Evolutionary conservation across 2,329 filamentous ascomycete species (phyloP).

Genomic region (Biscogniauxia mediterranea): DNA sequence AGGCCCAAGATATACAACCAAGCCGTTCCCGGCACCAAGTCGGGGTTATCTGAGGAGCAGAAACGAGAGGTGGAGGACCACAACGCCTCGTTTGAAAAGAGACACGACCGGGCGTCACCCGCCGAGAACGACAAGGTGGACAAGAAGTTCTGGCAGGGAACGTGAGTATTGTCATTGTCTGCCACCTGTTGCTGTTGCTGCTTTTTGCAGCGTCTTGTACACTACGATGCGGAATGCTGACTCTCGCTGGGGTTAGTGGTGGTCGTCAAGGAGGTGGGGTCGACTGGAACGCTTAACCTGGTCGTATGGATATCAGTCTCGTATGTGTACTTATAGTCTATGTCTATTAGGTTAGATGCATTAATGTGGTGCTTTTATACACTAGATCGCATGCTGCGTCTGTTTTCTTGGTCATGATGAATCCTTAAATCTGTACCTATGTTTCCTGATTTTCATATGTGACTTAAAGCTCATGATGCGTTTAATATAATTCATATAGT

Average conservation of each 20-base stretch:
- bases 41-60: conserved; percentile 48
- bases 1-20: conserved; percentile 53
- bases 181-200: not conserved
- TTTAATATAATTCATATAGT: no score
- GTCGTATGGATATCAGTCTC: not conserved
- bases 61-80: conserved; percentile 57
- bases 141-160: conserved; percentile 52
- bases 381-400: not conserved
- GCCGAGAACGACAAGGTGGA: conserved; percentile 51
- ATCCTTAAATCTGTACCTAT: no score
- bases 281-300: conserved; percentile 28
- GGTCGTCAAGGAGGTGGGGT: conserved; percentile 18
- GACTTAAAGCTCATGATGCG: no score
- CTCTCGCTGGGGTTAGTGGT: conserved; percentile 9
- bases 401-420: no score
- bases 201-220: conserved; percentile 2
- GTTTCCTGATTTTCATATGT: no score
- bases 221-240: conserved; percentile 12
- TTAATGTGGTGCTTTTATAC: no score
- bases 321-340: not conserved
- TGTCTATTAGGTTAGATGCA: no score
- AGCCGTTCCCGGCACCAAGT: conserved; percentile 37
- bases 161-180: conserved; percentile 31
- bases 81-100: conserved; percentile 55
- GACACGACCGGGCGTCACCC: conserved; percentile 45